Base-by-base conservation (phyloP, 768 basidiomycete species). In the Amanita pallidorosea region DNA sequence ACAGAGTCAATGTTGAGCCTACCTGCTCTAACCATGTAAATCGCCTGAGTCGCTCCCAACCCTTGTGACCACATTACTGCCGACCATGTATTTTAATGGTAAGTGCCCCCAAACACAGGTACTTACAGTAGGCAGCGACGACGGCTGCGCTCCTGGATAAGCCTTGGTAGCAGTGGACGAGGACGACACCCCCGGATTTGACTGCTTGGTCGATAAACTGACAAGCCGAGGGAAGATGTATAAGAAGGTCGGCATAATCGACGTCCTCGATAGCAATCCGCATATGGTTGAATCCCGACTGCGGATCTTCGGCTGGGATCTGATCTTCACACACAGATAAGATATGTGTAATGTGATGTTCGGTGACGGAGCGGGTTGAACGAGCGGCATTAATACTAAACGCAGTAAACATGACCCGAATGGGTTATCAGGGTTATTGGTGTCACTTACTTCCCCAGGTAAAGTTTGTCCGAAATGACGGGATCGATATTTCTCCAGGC, bases 301-400 rank as follows among this genome's bases (percentile, higher is more conserved):
- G 77, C 20, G 83, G 81, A 23, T 77, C 63, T 56, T 87, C 85
- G 43, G 82, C 79, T 40, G 84, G 83, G 45, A 86, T 84, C 5
- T 72, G 71, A 49, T 90, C 88, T 33, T 68, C 63, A 59, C 88
- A 88, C 49, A 88, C 85, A 42, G 86, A 88, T 15, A 90, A 63
- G 46, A 89, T 80, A 65, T 90, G 88, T 5, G 85, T 86, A 54
- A 90, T 83, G 53, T 78, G 77, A 57, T 81, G 80, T 63, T 88
- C 85, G 45, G 78, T 73, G 64, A 88, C 71, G 49, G 81, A 77
- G 61, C 84, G 77, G 22, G 84, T 76, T 33, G 85, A 85, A 56
- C 74, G 74, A 27, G 86, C 85, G 46, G 85, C 82, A 57, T 75
- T 70, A 58, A 87, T 72, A 60, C 86, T 88, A 51, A 55, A 54